phyloP scores from a whole-genome alignment of 345 rosid species.

The Crucihimalaya himalaica region DNA sequence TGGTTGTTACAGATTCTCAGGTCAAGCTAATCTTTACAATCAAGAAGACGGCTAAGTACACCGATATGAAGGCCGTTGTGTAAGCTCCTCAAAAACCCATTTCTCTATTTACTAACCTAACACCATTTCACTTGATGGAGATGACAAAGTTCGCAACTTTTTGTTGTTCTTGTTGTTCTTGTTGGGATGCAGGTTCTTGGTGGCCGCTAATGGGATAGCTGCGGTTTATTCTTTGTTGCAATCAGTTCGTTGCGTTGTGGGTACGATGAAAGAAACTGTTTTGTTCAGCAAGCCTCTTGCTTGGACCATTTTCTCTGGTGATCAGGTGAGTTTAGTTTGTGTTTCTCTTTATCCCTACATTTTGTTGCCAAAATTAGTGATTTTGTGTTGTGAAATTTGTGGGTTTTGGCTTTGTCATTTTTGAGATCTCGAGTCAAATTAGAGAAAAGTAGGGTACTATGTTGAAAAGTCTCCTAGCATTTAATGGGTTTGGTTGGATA shows the following conservation, averaged over 20 bases:
- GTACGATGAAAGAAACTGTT: conserved; percentile 61
- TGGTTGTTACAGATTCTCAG: conserved; percentile 73
- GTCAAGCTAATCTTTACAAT: conserved; percentile 73
- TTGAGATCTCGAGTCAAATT: conserved; percentile 1
- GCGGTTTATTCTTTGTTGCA: conserved; percentile 78
- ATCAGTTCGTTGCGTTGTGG: conserved; percentile 69
- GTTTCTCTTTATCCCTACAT: conserved; percentile 4
- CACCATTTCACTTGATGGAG: conserved; percentile 3
- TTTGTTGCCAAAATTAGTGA: conserved; percentile 14
- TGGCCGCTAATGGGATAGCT: conserved; percentile 69
- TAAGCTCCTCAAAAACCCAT: conserved; percentile 31
- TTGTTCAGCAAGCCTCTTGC: conserved; percentile 76
- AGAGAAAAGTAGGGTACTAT: conserved; percentile 21
- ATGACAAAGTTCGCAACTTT: neutral
- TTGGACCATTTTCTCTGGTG: conserved; percentile 85
- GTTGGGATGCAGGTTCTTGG: conserved; percentile 63
- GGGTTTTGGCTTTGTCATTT: conserved; percentile 9
- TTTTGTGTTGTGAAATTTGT: conserved; percentile 4
- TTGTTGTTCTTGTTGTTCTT: neutral
- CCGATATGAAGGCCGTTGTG: conserved; percentile 97
- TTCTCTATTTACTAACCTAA: neutral
- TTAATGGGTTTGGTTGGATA: conserved; percentile 25
- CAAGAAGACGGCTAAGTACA: conserved; percentile 67
- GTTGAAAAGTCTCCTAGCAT: conserved; percentile 26
- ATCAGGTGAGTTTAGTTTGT: conserved; percentile 59